Conservation (phyloP, 2,329 filamentous ascomycete species). For the Ceratocystis eucalypticola region DNA sequence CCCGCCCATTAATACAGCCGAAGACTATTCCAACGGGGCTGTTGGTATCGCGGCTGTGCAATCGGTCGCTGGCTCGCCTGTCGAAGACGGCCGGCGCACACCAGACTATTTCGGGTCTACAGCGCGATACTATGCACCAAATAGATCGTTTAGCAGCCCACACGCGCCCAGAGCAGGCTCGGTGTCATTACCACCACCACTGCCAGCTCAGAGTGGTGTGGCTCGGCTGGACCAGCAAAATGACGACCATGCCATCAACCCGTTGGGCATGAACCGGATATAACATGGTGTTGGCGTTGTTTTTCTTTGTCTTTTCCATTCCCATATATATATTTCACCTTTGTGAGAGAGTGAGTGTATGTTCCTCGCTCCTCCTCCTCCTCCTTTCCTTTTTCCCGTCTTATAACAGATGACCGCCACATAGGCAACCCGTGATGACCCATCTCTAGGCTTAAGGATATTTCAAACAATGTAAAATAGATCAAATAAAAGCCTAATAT, state of each 20-base stretch:
- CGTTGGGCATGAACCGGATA: conserved; percentile 43
- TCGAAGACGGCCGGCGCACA: conserved; percentile 31
- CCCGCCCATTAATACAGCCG: conserved; percentile 18
- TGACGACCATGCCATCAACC: conserved; percentile 34
- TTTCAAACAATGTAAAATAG: too few relatives aligned
- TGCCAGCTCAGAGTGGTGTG: conserved; percentile 20
- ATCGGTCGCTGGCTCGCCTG: not conserved
- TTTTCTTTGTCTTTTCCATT: not conserved
- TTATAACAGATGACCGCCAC: too few relatives aligned
- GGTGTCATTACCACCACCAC: conserved; percentile 1
- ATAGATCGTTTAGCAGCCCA: conserved; percentile 43
- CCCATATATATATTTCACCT: too few relatives aligned
- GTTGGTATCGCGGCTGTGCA: not conserved
- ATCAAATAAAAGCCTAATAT: too few relatives aligned
- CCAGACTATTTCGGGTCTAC: conserved; percentile 44
- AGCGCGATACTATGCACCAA: conserved; percentile 41
- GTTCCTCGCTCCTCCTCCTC: too few relatives aligned
- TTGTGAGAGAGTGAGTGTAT: too few relatives aligned
- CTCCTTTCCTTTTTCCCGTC: too few relatives aligned
- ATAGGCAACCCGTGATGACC: too few relatives aligned
- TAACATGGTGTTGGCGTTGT: not conserved
- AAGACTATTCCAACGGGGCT: not conserved
- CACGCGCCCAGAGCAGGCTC: conserved; percentile 31
- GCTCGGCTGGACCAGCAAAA: not conserved
- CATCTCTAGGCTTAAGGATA: too few relatives aligned